Evolutionary conservation across 768 basidiomycete genomes (phyloP).

Genomic region (Russula sp.): DNA sequence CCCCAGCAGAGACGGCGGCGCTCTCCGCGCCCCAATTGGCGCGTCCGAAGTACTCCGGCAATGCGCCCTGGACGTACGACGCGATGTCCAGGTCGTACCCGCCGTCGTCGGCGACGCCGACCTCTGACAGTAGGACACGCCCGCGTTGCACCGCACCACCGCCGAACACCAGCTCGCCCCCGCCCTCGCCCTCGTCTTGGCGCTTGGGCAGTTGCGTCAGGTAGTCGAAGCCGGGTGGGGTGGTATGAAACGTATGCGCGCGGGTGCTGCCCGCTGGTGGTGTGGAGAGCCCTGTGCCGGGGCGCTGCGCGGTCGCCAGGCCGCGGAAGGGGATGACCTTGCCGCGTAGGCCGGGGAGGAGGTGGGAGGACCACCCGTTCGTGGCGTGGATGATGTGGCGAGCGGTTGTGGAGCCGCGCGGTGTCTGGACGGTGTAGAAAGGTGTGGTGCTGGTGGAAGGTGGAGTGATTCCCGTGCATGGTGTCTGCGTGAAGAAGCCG

Average conservation of each 20-base stretch:
- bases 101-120: conserved; percentile 34
- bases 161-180: conserved; percentile 59
- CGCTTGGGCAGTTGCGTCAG: conserved; percentile 49
- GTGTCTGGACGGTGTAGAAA: conserved; percentile 53
- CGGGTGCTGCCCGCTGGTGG: conserved; percentile 34
- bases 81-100: conserved; percentile 34
- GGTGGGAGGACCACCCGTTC: conserved; percentile 74
- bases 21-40: conserved; percentile 40
- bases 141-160: conserved; percentile 43
- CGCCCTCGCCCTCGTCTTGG: conserved; percentile 26
- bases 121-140: conserved; percentile 27
- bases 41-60: conserved; percentile 50
- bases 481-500: conserved; percentile 51
- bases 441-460: conserved; percentile 26
- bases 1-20: conserved; percentile 17
- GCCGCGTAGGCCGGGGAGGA: conserved; percentile 55
- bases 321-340: conserved; percentile 58
- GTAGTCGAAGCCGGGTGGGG: conserved; percentile 49
- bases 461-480: conserved; percentile 48
- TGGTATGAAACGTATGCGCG: conserved; percentile 55
- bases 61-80: conserved; percentile 42
- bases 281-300: conserved; percentile 35
- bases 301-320: conserved; percentile 60
- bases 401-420: conserved; percentile 50
- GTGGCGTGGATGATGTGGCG: conserved; percentile 76